These are phyloP conservation scores for Ananas comosus DNA, from an alignment of 176 grass and related monocot genomes.

Conservation along the genomic window DNA sequence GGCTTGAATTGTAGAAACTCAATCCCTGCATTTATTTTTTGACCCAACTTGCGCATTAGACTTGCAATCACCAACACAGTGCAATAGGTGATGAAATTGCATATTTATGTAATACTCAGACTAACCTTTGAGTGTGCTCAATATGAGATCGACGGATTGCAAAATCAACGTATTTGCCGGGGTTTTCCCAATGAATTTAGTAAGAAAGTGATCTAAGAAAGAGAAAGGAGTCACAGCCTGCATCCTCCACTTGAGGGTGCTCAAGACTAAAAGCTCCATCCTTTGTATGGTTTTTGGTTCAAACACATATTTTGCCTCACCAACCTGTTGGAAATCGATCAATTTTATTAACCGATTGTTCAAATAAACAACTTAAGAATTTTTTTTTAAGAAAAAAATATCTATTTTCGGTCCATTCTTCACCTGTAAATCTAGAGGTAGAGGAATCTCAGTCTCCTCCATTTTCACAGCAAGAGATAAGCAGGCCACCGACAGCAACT, in stretches of 20 bases:
- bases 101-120: background rate
- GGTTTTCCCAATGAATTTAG: slow-evolving; percentile 36
- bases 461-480: slow-evolving; percentile 79
- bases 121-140: slow-evolving; percentile 63
- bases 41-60: background rate
- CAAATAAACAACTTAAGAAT: background rate
- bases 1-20: slow-evolving; percentile 66
- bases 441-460: slow-evolving; percentile 64
- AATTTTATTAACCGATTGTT: background rate
- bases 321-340: slow-evolving; percentile 34
- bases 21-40: slow-evolving; percentile 29
- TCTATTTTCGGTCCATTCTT: background rate
- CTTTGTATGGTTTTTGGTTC: slow-evolving; percentile 49
- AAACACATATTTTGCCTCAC: slow-evolving; percentile 25
- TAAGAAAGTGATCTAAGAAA: slow-evolving; percentile 56
- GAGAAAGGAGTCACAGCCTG: slow-evolving; percentile 68
- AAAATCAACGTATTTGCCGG: slow-evolving; percentile 25
- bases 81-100: background rate
- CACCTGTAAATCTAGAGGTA: slow-evolving; percentile 69
- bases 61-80: background rate
- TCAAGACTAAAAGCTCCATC: slow-evolving; percentile 67
- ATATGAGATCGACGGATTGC: slow-evolving; percentile 35
- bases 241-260: slow-evolving; percentile 64
- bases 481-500: slow-evolving; percentile 65
- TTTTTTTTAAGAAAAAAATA: background rate